Base-by-base conservation (phyloP, 805 yeast genomes). In the Candida endomychidarum region DNA sequence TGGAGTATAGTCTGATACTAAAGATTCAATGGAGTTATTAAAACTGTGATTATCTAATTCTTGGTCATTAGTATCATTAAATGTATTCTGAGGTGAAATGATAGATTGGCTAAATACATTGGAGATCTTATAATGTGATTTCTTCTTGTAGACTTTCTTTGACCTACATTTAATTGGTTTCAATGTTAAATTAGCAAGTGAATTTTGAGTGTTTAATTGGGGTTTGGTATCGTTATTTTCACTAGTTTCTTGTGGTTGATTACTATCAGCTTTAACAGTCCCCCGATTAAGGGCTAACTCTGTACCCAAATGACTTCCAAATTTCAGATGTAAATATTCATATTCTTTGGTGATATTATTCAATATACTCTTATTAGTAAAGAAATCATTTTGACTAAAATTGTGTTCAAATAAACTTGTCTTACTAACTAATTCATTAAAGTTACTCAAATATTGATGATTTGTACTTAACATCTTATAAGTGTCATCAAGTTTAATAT, bases 81-180 rank as follows among this genome's bases (percentile, higher is more conserved):
- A 21, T 12, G 35, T 32, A 20, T 25, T 34, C 38, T 24, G 9
- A n/a, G 35, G 35, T 11, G 35, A 21, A 5, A 32, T 32, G 15
- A 32, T 32, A n/a, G 35, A 32, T 43, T 65, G 65, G 18, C 59
- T 67, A 48, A 63, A 70, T 1, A 68, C 58, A 11, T 54, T 58
- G 3, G 71, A 62, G 8, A 70, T 52, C 34, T 72, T 53, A 47
- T 68, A 67, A 25, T 58, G 57, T n/a, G 72, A 63, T 48, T 65
- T 69, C 54, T 66, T 66, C 51, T 66, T 68, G 42, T 60, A 52
- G 2, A 67, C 58, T 40, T 58, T 63, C 19, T 57, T 53, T 19
- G 48, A 47, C 38, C 42, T 51, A 47, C 72, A 66, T 38, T 65
- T 46, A n/a, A 70, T 58, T 4, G 75, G 75, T 48, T 67, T 67